Percentiles rank a stretch among this genome's conserved stretches.
Evolutionary conservation across 148 eudicot genomes (phyloP).

Genomic region (Silene conica): DNA sequence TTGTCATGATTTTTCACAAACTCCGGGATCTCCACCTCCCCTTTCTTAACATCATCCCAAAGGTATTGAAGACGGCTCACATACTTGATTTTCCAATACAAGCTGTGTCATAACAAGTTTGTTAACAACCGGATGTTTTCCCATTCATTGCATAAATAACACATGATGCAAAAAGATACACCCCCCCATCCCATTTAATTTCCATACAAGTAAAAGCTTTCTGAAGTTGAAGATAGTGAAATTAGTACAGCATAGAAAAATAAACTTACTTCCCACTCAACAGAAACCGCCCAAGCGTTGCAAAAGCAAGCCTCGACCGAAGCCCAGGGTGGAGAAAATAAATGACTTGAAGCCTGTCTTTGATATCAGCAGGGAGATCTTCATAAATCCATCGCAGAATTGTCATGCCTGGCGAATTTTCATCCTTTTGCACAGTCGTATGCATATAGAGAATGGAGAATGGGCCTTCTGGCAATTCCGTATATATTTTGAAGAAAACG

Average conservation of each 20-base stretch:
- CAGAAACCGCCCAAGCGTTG: slow-evolving; percentile 86
- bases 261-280: slow-evolving; percentile 78
- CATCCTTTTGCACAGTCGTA: slow-evolving; percentile 78
- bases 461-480: slow-evolving; percentile 76
- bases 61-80: slow-evolving; percentile 88
- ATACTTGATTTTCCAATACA: slow-evolving; percentile 93
- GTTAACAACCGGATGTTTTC: background rate
- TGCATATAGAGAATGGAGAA: slow-evolving; percentile 84
- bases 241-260: background rate
- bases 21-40: slow-evolving; percentile 74
- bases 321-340: slow-evolving; percentile 96
- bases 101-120: slow-evolving; percentile 33
- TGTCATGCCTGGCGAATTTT: slow-evolving; percentile 85
- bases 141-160: background rate
- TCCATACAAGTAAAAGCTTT: background rate
- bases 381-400: slow-evolving; percentile 95
- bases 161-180: background rate
- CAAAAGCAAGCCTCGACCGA: slow-evolving; percentile 82
- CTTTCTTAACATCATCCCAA: slow-evolving; percentile 90
- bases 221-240: background rate
- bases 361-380: slow-evolving; percentile 69
- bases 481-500: slow-evolving; percentile 59
- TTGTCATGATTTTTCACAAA: slow-evolving; percentile 81
- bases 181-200: background rate
- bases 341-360: slow-evolving; percentile 83